phyloP scores from a whole-genome alignment of 1,284 basidiomycete species.

The Puccinia novopanici region DNA sequence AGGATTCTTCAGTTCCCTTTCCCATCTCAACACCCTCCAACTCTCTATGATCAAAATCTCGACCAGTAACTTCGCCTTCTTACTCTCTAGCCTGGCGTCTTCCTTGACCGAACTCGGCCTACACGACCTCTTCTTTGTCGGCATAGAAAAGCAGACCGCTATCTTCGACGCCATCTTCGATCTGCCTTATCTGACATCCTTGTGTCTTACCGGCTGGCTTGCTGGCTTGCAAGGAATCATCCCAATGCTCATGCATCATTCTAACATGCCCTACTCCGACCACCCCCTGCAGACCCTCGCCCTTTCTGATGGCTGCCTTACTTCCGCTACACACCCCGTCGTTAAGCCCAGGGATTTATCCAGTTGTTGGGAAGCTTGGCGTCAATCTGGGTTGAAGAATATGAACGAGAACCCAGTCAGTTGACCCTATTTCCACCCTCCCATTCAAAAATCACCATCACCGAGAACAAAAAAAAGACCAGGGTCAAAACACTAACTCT shows the following conservation, averaged over 20 bases:
- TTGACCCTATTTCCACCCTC: background rate
- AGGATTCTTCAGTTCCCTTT: constrained; percentile 7
- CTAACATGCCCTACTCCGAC: background rate
- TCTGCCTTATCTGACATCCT: background rate
- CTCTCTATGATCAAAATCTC: constrained; percentile 18
- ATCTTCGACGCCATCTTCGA: constrained; percentile 16
- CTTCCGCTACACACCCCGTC: background rate
- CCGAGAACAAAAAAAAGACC: too few species aligned
- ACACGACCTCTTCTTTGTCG: constrained; percentile 17
- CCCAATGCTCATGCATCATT: background rate
- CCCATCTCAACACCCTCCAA: background rate
- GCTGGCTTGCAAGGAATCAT: background rate
- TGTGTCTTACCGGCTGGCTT: constrained; percentile 18
- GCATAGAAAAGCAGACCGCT: background rate
- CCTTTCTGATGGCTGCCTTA: background rate
- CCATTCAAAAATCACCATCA: background rate
- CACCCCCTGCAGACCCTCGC: background rate
- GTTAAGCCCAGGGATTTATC: background rate
- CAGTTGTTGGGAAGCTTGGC: background rate
- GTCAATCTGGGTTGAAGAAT: background rate
- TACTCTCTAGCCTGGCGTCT: background rate
- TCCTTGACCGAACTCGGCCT: constrained; percentile 12
- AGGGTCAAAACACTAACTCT: background rate
- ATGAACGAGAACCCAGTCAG: background rate
- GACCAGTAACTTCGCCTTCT: background rate